Base-by-base conservation (phyloP, 495 filamentous ascomycete genomes). In the Friedmanniomyces endolithicus region DNA sequence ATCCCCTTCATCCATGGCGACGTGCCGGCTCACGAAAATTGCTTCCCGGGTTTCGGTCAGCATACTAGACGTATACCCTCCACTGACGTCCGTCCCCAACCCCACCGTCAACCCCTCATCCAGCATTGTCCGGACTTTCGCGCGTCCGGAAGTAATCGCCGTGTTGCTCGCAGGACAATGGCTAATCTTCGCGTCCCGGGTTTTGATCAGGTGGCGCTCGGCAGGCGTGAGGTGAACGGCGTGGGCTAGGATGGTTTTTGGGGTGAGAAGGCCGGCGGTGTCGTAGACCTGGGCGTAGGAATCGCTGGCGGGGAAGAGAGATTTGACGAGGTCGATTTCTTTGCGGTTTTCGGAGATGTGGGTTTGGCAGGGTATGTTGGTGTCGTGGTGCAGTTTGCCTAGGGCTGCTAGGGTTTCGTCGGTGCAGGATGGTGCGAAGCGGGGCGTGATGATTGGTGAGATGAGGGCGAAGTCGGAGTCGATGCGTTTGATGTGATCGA, bases 101-200 rank as follows among this genome's bases (percentile, higher is more conserved):
- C 92, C 92, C 4, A 94, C 80, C 0, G 75, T 77, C 40, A 98
- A 71, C 0, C 88, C 88, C 35, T 74, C 74, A 22, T 88, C 76
- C n/a, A 94, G 68, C 52, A 94, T 65, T 59, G 72, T 70, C 17
- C 90, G 73, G 0, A 98, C 83, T 16, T 75, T 79, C 6, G 84
- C 84, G 20, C 80, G 71, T 0, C 92, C 92, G 14, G 78, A 84
- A 1, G 84, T 83, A 20, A 98, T 71, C 2, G 85, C 80, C 0
- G 80, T 80, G 68, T 98, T 98, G 46, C 80, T 85, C 2, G 84
- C 81, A 0, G 92, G 92, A 64, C 92, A 98, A 66, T 98, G 92
- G 35, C 76, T 75, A 39, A 98, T 74, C 64, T 84, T 87, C 0
- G 80, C 71, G 4, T 74, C 68, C 0, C 85, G 71, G 3, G 60